A percentile compares a stretch with the other conserved stretches of the same genome.
Conservation (phyloP, 495 filamentous ascomycete species). For the Neurospora cerealis region DNA sequence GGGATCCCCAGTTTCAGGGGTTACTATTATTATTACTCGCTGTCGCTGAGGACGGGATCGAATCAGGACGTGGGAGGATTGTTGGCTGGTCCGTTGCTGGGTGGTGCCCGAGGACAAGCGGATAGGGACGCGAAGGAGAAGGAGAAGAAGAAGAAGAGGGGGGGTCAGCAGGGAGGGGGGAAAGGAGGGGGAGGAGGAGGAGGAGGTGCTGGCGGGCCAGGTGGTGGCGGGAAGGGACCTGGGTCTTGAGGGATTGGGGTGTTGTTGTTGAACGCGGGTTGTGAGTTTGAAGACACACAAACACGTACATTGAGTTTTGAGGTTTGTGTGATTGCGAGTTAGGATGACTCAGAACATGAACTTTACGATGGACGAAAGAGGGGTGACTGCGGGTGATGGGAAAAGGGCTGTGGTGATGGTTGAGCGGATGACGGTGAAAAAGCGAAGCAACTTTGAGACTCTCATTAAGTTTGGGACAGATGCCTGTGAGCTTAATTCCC, state of each 20-base stretch:
- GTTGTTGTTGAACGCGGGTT: background rate
- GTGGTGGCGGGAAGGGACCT: background rate
- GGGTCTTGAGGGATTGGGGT: background rate
- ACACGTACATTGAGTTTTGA: background rate
- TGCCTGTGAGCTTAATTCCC: conserved; percentile 22
- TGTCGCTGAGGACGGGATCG: background rate
- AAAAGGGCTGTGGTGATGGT: background rate
- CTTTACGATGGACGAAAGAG: background rate
- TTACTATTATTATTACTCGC: background rate
- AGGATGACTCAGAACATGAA: background rate
- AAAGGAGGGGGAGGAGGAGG: background rate
- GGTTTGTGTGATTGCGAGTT: background rate
- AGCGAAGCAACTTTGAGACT: conserved; percentile 22
- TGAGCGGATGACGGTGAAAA: conserved; percentile 4
- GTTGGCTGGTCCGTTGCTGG: background rate
- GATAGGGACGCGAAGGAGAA: background rate
- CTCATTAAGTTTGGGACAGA: conserved; percentile 34
- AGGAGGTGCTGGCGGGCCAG: background rate
- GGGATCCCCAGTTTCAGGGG: background rate
- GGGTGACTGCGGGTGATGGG: background rate
- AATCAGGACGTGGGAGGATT: background rate
- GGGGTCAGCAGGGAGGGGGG: background rate
- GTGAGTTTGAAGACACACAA: background rate
- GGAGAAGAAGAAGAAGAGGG: background rate
- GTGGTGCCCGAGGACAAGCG: background rate